Percentiles rank a stretch among this genome's conserved stretches.
phyloP scores from a whole-genome alignment of 768 basidiomycete genomes.

The Amanita muscaria region DNA sequence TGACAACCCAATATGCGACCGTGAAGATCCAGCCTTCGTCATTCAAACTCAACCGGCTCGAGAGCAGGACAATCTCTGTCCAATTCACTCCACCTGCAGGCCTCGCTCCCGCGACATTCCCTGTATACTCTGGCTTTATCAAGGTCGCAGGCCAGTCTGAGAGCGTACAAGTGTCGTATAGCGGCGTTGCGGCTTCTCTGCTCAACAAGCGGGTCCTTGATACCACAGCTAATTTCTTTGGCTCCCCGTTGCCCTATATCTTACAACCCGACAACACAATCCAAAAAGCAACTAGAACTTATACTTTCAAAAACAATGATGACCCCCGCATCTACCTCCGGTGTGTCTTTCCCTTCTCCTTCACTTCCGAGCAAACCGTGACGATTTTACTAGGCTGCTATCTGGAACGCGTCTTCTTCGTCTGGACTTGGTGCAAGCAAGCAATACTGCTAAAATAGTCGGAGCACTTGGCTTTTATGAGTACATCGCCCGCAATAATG shows the following conservation, averaged over 20 bases:
- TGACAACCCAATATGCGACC: conserved; percentile 30
- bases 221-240: conserved; percentile 37
- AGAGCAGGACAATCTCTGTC: conserved; percentile 26
- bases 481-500: conserved; percentile 37
- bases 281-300: conserved; percentile 32
- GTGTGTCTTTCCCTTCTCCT: conserved; percentile 13
- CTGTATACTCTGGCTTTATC: conserved; percentile 49
- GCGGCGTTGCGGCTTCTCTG: conserved; percentile 29
- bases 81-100: conserved; percentile 34
- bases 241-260: conserved; percentile 32
- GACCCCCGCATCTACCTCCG: conserved; percentile 34
- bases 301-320: conserved; percentile 35
- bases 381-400: conserved; percentile 21
- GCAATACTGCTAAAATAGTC: conserved; percentile 23
- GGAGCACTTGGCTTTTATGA: too few relatives aligned
- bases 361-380: neutral
- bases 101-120: conserved; percentile 35
- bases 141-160: conserved; percentile 25
- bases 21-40: conserved; percentile 32
- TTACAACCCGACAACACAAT: conserved; percentile 32
- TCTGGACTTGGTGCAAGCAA: conserved; percentile 36
- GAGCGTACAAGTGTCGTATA: conserved; percentile 30
- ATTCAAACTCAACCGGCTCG: conserved; percentile 32
- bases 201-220: conserved; percentile 38
- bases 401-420: conserved; percentile 42